phyloP scores from a whole-genome alignment of 2,329 filamentous ascomycete genomes.

The Talaromyces amestolkiae region DNA sequence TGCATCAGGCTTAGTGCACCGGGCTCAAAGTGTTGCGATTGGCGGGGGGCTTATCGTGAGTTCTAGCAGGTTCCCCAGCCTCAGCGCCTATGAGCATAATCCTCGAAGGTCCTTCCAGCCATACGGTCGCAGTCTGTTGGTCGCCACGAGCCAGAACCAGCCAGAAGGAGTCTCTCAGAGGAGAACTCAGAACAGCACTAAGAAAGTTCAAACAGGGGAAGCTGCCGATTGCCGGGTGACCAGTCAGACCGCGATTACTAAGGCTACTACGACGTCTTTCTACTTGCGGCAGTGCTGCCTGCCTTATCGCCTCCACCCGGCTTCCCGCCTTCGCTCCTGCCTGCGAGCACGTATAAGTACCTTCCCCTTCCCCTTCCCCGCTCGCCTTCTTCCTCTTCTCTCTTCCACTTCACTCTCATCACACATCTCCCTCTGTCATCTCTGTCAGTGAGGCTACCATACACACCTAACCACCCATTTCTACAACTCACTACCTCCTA shows the following conservation, averaged over 20 bases:
- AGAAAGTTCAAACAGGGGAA: background rate
- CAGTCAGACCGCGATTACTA: background rate
- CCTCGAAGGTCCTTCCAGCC: slow-evolving; percentile 5
- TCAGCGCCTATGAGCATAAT: background rate
- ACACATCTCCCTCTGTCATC: background rate
- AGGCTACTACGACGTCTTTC: background rate
- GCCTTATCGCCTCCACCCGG: slow-evolving; percentile 21
- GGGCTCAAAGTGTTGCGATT: slow-evolving; percentile 9
- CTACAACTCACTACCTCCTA: slow-evolving; percentile 11
- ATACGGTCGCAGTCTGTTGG: background rate
- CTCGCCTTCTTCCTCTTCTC: slow-evolving; percentile 16
- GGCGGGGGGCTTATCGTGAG: background rate
- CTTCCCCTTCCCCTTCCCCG: slow-evolving; percentile 29
- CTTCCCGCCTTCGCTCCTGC: slow-evolving; percentile 27
- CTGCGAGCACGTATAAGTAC: slow-evolving; percentile 26
- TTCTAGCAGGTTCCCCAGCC: slow-evolving; percentile 25
- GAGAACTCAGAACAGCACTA: background rate
- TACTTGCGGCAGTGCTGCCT: slow-evolving; percentile 14
- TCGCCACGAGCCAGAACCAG: slow-evolving; percentile 5
- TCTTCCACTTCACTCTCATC: background rate
- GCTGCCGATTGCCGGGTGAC: slow-evolving; percentile 2
- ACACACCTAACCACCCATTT: slow-evolving; percentile 1
- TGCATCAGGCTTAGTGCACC: slow-evolving; percentile 7
- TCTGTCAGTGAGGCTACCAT: background rate
- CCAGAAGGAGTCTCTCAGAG: background rate